Evolutionary conservation across 2,329 filamentous ascomycete genomes (phyloP), one percentile per base, ranked within the genome.

Genomic region (Ascochyta clinopodiicola): DNA sequence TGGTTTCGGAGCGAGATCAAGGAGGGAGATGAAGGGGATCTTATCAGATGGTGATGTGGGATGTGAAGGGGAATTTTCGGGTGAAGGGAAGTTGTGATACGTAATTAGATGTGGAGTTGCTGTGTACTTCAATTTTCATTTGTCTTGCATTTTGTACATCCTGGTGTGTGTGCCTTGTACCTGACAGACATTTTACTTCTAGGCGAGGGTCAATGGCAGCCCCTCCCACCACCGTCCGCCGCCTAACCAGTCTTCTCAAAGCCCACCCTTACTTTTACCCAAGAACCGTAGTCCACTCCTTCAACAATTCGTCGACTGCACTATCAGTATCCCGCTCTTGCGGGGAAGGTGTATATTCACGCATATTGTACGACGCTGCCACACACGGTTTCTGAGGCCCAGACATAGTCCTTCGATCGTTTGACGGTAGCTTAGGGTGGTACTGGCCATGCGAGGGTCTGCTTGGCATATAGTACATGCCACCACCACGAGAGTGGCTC

Each of bases 291-390:
- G 66, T 68, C 66, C 67, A 69, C 22, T 67, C 60, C 32, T 42
- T 59, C 29, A 70, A 44, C 32, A 70, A 43, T 0, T 59, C 56
- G 21, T 69, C 64, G 6, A 69, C 63, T 38, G 66, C 64, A 24
- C 59, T 57, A 4, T 59, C 57, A n/a, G 13, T n/a, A 4, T 9
- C 6, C 10, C 24, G 38, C 38, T 29, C n/a, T 9, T 8, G 7
- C 15, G 31, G 4, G 9, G 32, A 35, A 35, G 32, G 32, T 15
- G 10, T 17, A 15, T 35, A 35, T 17, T 35, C 15, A 6, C 32
- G 32, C 32, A 15, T 35, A n/a, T 3, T 35, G n/a, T 35, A 35
- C 9, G 32, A 17, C n/a, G 17, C 17, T 31, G 12, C 12, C 12
- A 31, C 3, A 13, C 6, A 13, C 12, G 10, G 29, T 31, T 13